These are phyloP conservation scores for Tardiomyces blankii DNA, from an alignment of 1,139 yeast genomes.

Conservation along the genomic window DNA sequence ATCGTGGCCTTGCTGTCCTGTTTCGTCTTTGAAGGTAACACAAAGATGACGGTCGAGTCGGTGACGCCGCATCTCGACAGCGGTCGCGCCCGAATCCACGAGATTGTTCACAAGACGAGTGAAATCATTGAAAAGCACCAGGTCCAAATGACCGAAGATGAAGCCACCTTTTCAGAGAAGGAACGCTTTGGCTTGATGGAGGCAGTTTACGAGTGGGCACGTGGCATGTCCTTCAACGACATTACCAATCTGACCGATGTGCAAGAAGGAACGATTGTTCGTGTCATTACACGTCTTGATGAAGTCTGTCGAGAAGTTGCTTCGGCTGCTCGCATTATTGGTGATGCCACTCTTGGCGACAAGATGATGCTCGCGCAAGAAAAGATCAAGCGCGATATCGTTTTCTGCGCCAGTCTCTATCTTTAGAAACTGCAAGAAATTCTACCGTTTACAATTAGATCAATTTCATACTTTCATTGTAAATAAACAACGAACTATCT, in stretches of 20 bases:
- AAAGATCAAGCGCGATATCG: slow-evolving; percentile 89
- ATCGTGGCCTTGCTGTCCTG: slow-evolving; percentile 87
- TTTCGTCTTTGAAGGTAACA: slow-evolving; percentile 83
- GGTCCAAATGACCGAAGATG: slow-evolving; percentile 72
- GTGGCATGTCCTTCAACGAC: slow-evolving; percentile 84
- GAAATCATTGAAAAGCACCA: slow-evolving; percentile 55
- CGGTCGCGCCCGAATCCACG: slow-evolving; percentile 62
- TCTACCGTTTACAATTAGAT: too few species aligned
- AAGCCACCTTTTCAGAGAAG: slow-evolving; percentile 70
- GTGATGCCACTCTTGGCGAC: slow-evolving; percentile 77
- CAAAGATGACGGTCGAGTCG: slow-evolving; percentile 38
- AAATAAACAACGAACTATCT: too few species aligned
- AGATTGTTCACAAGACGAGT: slow-evolving; percentile 55
- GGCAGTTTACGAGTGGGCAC: slow-evolving; percentile 97
- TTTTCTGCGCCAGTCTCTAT: slow-evolving; percentile 91
- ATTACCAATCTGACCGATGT: slow-evolving; percentile 83
- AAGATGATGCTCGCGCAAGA: slow-evolving; percentile 93
- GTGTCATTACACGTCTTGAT: slow-evolving; percentile 88
- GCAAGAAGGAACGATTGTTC: slow-evolving; percentile 96
- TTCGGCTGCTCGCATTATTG: slow-evolving; percentile 89
- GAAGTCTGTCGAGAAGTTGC: slow-evolving; percentile 93
- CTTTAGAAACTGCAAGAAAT: slow-evolving; percentile 35
- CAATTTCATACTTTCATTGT: too few species aligned
- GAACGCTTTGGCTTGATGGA: slow-evolving; percentile 84
- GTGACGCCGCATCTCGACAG: slow-evolving; percentile 76